Evolutionary conservation across 257 asterid genomes (phyloP), one percentile per base, ranked within the genome.

Genomic region (Catharanthus roseus): DNA sequence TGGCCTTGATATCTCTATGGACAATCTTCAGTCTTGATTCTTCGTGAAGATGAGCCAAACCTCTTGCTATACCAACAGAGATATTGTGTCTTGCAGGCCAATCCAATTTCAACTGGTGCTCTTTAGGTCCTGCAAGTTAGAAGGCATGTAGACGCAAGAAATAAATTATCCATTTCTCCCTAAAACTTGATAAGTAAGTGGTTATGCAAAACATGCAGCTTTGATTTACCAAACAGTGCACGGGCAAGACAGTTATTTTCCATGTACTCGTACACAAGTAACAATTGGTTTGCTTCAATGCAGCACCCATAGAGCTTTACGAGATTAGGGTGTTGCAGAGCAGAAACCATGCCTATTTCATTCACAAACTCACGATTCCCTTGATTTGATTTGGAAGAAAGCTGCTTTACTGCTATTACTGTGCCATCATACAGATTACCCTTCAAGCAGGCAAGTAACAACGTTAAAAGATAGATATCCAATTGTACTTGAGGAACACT

Each of bases 11-110:
- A n/a, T n/a, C n/a, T n/a, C n/a, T n/a, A 29, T 80, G 84, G 49
- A 77, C 79, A 73, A 80, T 77, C 76, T 70, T 77, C 36, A 73
- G 31, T 55, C 77, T 69, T 41, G 82, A 80, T 58, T 76, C 81
- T 49, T 87, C 93, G 15, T 87, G 93, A 63, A 87, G 93, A 76
- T 85, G 84, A 12, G 93, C 88, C 38, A 87, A 87, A 51, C 93
- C 93, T 75, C 69, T 84, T 19, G 93, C 93, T 56, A 87, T 85
- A 38, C 90, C 88, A 12, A 85, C 21, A 31, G 87, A 84, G 75
- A 87, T 86, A 71, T 73, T 85, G 73, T 79, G 69, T 69, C 93
- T 80, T 3, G 88, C 84, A 2, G 81, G 11, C 93, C 89, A 88
- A 75, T 86, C 81, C 36, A 88, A 72, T 67, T 88, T 76, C 58